Percentiles rank a stretch among this genome's conserved stretches.
phyloP scores from a whole-genome alignment of 2,329 filamentous ascomycete species.

The Cordyceps farinosa region DNA sequence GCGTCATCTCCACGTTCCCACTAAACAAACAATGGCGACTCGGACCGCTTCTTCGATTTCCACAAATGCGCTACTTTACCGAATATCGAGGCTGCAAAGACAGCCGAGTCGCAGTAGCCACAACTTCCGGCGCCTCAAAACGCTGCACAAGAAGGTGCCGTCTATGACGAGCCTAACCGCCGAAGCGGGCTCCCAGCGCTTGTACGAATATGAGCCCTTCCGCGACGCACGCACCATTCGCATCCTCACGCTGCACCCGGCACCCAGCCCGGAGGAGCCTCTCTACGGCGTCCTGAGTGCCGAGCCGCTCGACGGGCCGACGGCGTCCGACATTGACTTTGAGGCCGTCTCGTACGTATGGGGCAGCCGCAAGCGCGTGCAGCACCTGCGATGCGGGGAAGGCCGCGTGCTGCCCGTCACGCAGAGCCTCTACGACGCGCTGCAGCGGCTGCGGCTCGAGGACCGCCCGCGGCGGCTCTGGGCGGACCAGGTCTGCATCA shows the following conservation, averaged over 20 bases:
- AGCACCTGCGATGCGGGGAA: background rate
- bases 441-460: constrained; percentile 28
- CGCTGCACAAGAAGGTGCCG: background rate
- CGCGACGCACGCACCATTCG: constrained; percentile 3
- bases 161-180: background rate
- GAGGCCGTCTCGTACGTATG: constrained; percentile 14
- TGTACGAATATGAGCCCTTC: constrained; percentile 11
- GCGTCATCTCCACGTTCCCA: background rate
- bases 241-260: constrained; percentile 10
- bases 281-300: background rate
- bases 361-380: constrained; percentile 5
- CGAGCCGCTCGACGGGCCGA: background rate
- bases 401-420: background rate
- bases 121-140: background rate
- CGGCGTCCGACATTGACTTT: background rate
- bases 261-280: background rate
- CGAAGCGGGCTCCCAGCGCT: background rate
- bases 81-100: background rate
- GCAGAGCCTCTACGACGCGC: constrained; percentile 27
- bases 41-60: background rate
- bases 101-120: background rate
- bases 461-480: constrained; percentile 31
- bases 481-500: constrained; percentile 41
- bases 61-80: background rate
- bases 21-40: background rate